A percentile compares a stretch with the other conserved stretches of the same genome.
Conservation (phyloP, 1,284 basidiomycete genomes). For the Leccinum huronense region DNA sequence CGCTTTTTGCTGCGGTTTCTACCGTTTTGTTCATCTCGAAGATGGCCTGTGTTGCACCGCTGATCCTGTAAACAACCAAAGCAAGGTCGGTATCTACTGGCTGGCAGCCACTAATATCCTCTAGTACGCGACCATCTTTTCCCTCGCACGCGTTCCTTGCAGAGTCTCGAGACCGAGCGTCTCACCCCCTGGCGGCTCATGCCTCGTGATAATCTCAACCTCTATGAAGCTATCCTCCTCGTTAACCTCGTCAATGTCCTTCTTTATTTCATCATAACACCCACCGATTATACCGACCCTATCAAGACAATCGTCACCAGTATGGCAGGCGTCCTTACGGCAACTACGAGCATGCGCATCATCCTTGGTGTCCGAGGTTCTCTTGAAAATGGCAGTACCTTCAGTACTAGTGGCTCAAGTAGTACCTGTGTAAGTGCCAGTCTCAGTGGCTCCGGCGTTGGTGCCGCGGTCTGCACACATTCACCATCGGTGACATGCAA, state of each 20-base stretch:
- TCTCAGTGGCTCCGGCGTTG: conserved; percentile 35
- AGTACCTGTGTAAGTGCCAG: conserved; percentile 37
- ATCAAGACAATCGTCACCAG: conserved; percentile 76
- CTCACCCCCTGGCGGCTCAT: conserved; percentile 75
- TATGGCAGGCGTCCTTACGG: conserved; percentile 80
- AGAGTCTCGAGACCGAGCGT: conserved; percentile 57
- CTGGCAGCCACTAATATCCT: conserved; percentile 61
- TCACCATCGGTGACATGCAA: conserved; percentile 60
- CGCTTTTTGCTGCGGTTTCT: conserved; percentile 71
- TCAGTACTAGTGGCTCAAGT: conserved; percentile 53
- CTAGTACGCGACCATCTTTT: conserved; percentile 47
- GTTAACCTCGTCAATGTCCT: conserved; percentile 77
- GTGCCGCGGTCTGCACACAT: conserved; percentile 48
- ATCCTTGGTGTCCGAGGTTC: conserved; percentile 72
- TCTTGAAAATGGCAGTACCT: conserved; percentile 65
- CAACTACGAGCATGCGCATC: conserved; percentile 81
- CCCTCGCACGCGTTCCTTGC: conserved; percentile 62
- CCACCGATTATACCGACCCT: conserved; percentile 58
- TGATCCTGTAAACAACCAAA: conserved; percentile 58
- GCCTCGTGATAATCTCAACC: conserved; percentile 81
- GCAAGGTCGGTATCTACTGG: conserved; percentile 84
- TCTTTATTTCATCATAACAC: conserved; percentile 77
- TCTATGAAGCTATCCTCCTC: conserved; percentile 72
- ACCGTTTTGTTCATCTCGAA: conserved; percentile 64
- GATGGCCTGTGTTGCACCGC: conserved; percentile 79